A percentile compares a stretch with the other conserved stretches of the same genome.
These are phyloP conservation scores for Avena sativa DNA, from an alignment of 176 grass and related monocot species.

Conservation along the genomic window DNA sequence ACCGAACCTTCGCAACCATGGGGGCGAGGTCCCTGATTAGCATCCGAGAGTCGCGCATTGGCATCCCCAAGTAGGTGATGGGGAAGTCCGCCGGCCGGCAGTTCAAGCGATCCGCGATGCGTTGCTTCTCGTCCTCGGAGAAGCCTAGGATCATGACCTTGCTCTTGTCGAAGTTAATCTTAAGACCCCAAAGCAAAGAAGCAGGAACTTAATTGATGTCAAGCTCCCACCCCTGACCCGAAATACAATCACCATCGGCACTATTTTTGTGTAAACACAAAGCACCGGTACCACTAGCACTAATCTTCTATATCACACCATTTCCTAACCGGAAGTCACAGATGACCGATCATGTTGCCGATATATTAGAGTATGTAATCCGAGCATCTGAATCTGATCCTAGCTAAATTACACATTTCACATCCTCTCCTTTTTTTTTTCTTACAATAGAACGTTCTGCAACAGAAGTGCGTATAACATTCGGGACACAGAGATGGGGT, in stretches of 20 bases:
- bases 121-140: too few species aligned
- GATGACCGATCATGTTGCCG: not conserved
- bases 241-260: not conserved
- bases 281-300: not conserved
- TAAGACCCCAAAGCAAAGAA: too few species aligned
- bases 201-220: too few species aligned
- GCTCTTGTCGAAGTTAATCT: too few species aligned
- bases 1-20: too few species aligned
- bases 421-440: not conserved
- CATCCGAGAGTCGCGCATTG: too few species aligned
- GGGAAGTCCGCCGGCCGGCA: too few species aligned
- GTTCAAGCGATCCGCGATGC: too few species aligned
- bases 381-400: constrained; percentile 4
- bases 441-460: not conserved
- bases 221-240: too few species aligned
- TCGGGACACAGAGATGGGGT: not conserved
- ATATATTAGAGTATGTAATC: not conserved
- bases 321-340: not conserved
- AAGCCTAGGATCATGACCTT: too few species aligned
- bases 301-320: not conserved
- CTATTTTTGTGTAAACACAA: not conserved
- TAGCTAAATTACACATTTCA: not conserved
- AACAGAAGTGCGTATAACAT: not conserved
- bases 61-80: too few species aligned
- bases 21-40: too few species aligned